These are phyloP conservation scores for Fomitopsis pulvina DNA, from an alignment of 768 basidiomycete genomes.

Conservation along the genomic window DNA sequence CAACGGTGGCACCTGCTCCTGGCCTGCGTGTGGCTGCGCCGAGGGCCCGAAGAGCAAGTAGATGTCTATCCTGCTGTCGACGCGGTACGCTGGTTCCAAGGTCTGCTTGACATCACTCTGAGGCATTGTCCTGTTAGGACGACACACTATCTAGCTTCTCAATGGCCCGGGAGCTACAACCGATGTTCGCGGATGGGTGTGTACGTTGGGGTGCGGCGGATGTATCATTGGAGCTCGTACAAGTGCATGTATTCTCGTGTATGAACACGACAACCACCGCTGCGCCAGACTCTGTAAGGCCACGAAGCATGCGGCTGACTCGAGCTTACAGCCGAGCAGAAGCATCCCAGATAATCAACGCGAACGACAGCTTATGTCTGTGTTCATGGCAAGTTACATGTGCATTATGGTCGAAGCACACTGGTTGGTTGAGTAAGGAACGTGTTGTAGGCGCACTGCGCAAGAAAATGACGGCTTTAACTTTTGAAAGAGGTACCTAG, in stretches of 20 bases:
- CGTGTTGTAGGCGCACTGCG: too few species aligned
- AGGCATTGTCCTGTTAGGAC: not conserved
- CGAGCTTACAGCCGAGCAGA: too few species aligned
- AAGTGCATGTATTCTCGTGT: not conserved
- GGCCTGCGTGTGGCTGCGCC: constrained; percentile 27
- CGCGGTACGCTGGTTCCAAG: not conserved
- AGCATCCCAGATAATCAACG: too few species aligned
- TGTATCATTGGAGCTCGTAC: not conserved
- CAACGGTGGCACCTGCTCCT: constrained; percentile 20
- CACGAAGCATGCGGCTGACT: too few species aligned
- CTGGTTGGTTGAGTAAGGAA: too few species aligned
- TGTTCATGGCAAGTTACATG: too few species aligned
- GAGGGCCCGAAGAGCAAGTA: constrained; percentile 29
- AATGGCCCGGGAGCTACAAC: not conserved
- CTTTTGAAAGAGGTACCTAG: too few species aligned
- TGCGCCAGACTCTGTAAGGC: too few species aligned
- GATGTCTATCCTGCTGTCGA: not conserved
- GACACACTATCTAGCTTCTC: not conserved
- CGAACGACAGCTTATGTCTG: too few species aligned
- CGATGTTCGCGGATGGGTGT: not conserved
- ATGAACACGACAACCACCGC: not conserved
- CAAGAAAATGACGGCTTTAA: too few species aligned
- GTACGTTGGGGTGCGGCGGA: not conserved
- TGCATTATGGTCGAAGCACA: too few species aligned
- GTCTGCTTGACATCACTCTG: not conserved